Evolutionary conservation across 129 eudicot species (phyloP).

Genomic region (Centaurea solstitialis): DNA sequence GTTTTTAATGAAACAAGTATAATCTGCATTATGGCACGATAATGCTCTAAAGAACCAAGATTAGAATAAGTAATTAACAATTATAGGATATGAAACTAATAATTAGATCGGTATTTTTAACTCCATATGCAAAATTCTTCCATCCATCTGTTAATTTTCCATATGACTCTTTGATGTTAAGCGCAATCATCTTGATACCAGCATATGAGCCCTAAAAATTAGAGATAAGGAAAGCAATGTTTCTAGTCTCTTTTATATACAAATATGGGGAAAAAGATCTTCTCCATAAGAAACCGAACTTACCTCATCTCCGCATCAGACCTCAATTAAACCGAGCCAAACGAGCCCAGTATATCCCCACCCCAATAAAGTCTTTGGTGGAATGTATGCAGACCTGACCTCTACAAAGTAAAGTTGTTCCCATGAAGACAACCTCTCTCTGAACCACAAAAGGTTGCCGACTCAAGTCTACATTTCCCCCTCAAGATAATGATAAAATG

Average conservation of each 20-base stretch:
- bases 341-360: background rate
- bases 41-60: background rate
- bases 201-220: background rate
- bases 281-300: background rate
- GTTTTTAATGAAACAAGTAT: background rate
- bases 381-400: no score
- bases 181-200: background rate
- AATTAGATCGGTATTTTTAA: background rate
- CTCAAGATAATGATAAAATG: background rate
- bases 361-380: background rate
- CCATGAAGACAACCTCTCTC: no score
- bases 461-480: background rate
- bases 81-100: background rate
- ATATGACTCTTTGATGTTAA: background rate
- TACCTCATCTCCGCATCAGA: background rate
- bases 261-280: background rate
- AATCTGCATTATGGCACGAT: background rate
- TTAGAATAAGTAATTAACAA: background rate
- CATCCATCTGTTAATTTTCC: background rate
- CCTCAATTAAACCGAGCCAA: background rate
- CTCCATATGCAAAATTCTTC: background rate
- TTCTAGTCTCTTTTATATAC: background rate
- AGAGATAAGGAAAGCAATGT: background rate
- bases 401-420: no score
- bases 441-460: background rate